Base-by-base conservation (phyloP, 805 yeast genomes). In the Phaffomyces antillensis region DNA sequence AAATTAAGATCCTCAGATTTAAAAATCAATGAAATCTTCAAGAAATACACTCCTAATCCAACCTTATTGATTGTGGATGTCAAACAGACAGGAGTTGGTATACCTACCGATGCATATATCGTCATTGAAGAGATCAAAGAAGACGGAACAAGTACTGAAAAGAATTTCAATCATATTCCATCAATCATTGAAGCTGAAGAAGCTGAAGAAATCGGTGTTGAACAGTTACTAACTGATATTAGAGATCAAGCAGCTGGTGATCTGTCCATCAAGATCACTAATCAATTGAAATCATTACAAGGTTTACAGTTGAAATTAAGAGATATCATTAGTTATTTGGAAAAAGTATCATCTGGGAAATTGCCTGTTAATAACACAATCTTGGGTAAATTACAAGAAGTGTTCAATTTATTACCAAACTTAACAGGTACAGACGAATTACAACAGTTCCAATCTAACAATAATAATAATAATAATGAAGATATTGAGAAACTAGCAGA, bases 131-230 rank as follows among this genome's bases (percentile, higher is more conserved):
- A 93, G 68, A 86, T 93, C 47, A 90, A 89, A 61, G 95, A 89
- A 58, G 98, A 93, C 64, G 99, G 99, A 18, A 79, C 96, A 2
- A 79, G 90, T 5, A 86, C 96, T 9, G 96, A 88, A 60, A 83
- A 84, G 66, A 89, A 97, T 4, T 93, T 93, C 68, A 78, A 86
- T 39, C 99, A 93, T 65, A 80, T 91, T 28, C 96, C 98, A 11
- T 86, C 96, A 13, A 72, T 78, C 26, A 88, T 95, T 52, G 91
- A 86, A 62, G 99, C 99, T 4, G 99, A 93, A 62, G 99, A 93
- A 63, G 99, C 99, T 10, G 99, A 93, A 67, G 99, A 93, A 66
- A 93, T 93, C 54, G 99, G 99, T 50, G 99, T 93, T 13, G 99
- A 93, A 65, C 99, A 93, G 63, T 68, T 93, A 49, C 68, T 93